Percentiles rank a stretch among this genome's conserved stretches.
phyloP scores from a whole-genome alignment of 345 rosid genomes.

The Brassica cretica region DNA sequence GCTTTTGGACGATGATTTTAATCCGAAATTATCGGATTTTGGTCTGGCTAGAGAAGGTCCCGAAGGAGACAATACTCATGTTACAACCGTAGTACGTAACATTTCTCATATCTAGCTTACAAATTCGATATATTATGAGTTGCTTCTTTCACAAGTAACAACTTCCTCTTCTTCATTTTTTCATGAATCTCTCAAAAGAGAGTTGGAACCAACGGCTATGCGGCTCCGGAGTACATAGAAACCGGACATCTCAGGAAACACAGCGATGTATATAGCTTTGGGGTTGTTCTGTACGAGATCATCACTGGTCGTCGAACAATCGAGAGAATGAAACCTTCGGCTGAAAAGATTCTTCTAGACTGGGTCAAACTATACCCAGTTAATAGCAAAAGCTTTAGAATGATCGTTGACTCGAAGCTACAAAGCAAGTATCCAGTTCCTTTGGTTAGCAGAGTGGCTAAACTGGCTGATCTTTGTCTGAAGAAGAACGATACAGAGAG shows the following conservation, averaged over 20 bases:
- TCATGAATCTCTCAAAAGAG: slow-evolving; percentile 47
- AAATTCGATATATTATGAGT: not conserved
- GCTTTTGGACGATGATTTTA: slow-evolving; percentile 63
- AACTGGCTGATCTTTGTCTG: slow-evolving; percentile 78
- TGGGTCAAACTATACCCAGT: slow-evolving; percentile 87
- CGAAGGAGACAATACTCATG: slow-evolving; percentile 68
- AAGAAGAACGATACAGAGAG: slow-evolving; percentile 69
- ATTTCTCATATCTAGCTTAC: not conserved
- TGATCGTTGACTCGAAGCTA: slow-evolving; percentile 80
- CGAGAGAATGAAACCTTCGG: slow-evolving; percentile 62
- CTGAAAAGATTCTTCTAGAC: slow-evolving; percentile 74
- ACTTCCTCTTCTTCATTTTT: not conserved
- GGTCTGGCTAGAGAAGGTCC: slow-evolving; percentile 99
- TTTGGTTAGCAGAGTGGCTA: slow-evolving; percentile 56
- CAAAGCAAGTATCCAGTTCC: slow-evolving; percentile 47
- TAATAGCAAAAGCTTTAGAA: slow-evolving; percentile 60
- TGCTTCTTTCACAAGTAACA: slow-evolving; percentile 23
- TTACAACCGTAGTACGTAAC: slow-evolving; percentile 71
- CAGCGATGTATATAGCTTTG: slow-evolving; percentile 79
- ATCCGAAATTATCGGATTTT: slow-evolving; percentile 83
- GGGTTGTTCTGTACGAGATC: slow-evolving; percentile 92
- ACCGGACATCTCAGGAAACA: slow-evolving; percentile 83
- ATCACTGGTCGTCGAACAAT: slow-evolving; percentile 81
- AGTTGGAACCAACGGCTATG: slow-evolving; percentile 92
- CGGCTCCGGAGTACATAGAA: slow-evolving; percentile 85